Conservation (phyloP, 2,329 filamentous ascomycete genomes). For the Didymella sp. region DNA sequence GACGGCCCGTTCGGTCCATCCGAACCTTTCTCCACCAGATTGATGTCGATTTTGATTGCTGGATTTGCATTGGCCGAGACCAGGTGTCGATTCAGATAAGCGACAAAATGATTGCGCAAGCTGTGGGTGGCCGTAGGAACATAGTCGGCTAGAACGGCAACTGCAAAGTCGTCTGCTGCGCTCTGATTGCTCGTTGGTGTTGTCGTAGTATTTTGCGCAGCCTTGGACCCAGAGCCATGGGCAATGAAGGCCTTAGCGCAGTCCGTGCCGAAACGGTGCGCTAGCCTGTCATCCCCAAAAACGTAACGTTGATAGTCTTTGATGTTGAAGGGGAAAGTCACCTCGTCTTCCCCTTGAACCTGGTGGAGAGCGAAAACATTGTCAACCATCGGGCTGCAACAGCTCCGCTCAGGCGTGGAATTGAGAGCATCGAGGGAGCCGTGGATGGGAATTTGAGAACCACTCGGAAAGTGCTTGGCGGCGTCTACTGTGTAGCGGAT, state of each 20-base stretch:
- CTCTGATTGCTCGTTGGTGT: constrained; percentile 24
- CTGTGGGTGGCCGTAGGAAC: constrained; percentile 33
- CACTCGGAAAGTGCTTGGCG: constrained; percentile 20
- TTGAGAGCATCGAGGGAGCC: constrained; percentile 7
- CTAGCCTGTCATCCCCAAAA: constrained; percentile 37
- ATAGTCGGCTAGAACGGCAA: constrained; percentile 35
- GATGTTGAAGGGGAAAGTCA: constrained; percentile 30
- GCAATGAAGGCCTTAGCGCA: constrained; percentile 36
- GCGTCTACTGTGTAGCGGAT: constrained; percentile 20
- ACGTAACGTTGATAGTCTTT: constrained; percentile 35
- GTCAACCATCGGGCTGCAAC: constrained; percentile 27
- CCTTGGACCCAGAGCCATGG: constrained; percentile 15
- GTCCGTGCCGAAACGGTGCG: constrained; percentile 35
- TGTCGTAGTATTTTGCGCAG: constrained; percentile 13
- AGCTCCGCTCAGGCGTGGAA: constrained; percentile 18
- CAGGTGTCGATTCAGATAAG: constrained; percentile 34
- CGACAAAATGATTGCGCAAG: constrained; percentile 33
- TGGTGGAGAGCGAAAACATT: constrained; percentile 32
- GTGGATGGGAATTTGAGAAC: constrained; percentile 27
- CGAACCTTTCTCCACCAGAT: constrained; percentile 5
- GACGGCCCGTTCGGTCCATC: constrained; percentile 19
- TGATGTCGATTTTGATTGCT: constrained; percentile 31
- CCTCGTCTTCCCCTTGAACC: constrained; percentile 21
- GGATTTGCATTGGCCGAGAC: constrained; percentile 26
- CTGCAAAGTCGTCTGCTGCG: constrained; percentile 24